phyloP scores from a whole-genome alignment of 148 eudicot genomes.

The Salicornia ramosissima region DNA sequence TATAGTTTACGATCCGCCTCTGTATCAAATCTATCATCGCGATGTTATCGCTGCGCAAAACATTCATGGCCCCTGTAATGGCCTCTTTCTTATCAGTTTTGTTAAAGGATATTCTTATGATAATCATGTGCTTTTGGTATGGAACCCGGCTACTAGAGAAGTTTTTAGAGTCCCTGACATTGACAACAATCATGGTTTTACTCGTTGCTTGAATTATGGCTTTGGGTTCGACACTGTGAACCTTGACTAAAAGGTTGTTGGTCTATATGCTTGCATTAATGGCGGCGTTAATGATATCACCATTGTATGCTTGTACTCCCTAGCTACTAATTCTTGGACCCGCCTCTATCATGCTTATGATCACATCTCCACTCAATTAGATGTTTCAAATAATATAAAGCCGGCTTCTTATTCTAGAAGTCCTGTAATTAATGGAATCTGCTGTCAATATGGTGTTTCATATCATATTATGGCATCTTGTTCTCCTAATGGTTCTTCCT shows the following conservation, averaged over 20 bases:
- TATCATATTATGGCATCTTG: too few relatives aligned
- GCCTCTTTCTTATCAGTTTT: neutral
- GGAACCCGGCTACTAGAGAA: slow-evolving; percentile 7
- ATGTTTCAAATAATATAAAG: too few relatives aligned
- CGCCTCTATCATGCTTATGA: neutral
- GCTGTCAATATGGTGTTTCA: too few relatives aligned
- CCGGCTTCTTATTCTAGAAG: too few relatives aligned
- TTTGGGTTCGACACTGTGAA: neutral
- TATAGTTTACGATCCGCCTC: neutral
- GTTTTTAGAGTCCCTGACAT: neutral
- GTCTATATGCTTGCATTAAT: neutral
- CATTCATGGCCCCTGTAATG: neutral
- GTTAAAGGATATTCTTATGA: neutral
- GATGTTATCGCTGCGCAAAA: neutral
- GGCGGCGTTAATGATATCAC: neutral
- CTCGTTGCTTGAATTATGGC: too few relatives aligned
- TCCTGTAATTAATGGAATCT: too few relatives aligned
- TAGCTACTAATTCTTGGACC: neutral
- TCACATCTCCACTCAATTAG: too few relatives aligned
- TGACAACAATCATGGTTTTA: neutral
- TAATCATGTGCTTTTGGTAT: neutral
- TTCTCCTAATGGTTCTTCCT: neutral
- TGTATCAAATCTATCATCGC: neutral
- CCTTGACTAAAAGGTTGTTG: neutral
- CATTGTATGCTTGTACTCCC: neutral